A percentile compares a stretch with the other conserved stretches of the same genome.
Conservation (phyloP, 208 protist species). For the Wallacemonas collosoma region DNA sequence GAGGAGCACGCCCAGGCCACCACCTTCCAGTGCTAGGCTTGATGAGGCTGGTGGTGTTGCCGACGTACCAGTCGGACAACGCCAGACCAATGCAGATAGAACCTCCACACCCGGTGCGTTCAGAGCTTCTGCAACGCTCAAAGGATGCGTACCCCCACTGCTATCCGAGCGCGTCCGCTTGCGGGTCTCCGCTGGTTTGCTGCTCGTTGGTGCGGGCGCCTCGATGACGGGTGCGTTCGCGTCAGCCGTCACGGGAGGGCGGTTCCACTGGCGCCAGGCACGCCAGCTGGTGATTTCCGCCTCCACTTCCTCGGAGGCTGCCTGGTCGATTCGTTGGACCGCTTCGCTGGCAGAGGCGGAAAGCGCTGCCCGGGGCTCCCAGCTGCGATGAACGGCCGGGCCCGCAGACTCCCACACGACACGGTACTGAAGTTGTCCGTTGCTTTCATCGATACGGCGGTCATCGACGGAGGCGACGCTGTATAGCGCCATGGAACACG, state of each 20-base stretch:
- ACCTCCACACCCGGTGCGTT: conserved; percentile 15
- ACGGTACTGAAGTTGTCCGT: neutral
- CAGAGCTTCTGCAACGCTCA: neutral
- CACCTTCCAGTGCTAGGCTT: neutral
- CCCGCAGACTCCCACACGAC: conserved; percentile 4
- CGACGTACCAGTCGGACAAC: neutral
- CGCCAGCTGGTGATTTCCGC: conserved; percentile 41
- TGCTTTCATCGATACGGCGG: conserved; percentile 2
- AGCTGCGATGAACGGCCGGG: conserved; percentile 7
- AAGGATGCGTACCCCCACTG: neutral
- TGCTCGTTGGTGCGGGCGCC: neutral
- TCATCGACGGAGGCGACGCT: neutral
- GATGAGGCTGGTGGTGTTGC: neutral
- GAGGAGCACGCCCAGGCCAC: conserved; percentile 41
- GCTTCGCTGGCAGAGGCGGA: neutral
- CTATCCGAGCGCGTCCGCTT: conserved; percentile 24
- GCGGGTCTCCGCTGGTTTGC: conserved; percentile 9
- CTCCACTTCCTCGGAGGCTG: conserved; percentile 35
- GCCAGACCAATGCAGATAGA: conserved; percentile 21
- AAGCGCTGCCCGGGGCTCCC: conserved; percentile 8
- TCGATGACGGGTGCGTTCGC: neutral
- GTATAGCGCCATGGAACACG: neutral
- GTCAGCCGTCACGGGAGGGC: no score
- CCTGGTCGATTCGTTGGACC: conserved; percentile 37
- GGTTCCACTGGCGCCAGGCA: neutral